phyloP scores from a whole-genome alignment of 306 rosid species.

The Cyclanthera cordifolia region DNA sequence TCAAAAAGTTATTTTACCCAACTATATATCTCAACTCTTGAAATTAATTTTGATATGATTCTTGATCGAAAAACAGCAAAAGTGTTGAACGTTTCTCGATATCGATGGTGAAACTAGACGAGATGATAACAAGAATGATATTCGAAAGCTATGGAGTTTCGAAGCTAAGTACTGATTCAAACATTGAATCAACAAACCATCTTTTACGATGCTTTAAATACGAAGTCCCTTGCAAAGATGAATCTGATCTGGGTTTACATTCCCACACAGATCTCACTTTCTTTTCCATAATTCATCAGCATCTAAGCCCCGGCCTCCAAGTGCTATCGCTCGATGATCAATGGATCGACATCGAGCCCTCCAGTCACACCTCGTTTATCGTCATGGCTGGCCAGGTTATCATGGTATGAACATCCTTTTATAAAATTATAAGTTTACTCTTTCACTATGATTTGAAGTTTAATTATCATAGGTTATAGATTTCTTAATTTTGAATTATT shows the following conservation, averaged over 20 bases:
- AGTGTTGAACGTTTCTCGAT: conserved; percentile 17
- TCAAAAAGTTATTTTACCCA: too few species aligned
- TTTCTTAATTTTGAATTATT: too few species aligned
- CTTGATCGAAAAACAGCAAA: conserved; percentile 15
- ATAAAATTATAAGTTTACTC: too few species aligned
- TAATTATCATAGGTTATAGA: too few species aligned
- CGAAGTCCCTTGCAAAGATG: conserved; percentile 14
- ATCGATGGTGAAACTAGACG: conserved; percentile 18
- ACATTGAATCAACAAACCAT: conserved; percentile 10
- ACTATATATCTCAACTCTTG: too few species aligned
- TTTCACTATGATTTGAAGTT: too few species aligned
- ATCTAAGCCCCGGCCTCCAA: conserved; percentile 25
- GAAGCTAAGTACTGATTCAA: conserved; percentile 11
- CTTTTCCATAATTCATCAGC: conserved; percentile 25
- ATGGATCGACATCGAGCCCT: conserved; percentile 25
- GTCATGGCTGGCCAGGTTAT: conserved; percentile 29
- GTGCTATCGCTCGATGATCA: conserved; percentile 16
- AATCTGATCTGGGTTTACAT: conserved; percentile 18
- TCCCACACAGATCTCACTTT: conserved; percentile 28
- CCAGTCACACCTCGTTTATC: conserved; percentile 14
- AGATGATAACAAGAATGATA: conserved; percentile 26
- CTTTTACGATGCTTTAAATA: conserved; percentile 27
- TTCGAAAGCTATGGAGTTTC: conserved; percentile 30
- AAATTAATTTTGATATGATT: too few species aligned
- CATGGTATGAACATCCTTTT: conserved; percentile 12